phyloP scores from a whole-genome alignment of 257 asterid species.

The Rhazya stricta region DNA sequence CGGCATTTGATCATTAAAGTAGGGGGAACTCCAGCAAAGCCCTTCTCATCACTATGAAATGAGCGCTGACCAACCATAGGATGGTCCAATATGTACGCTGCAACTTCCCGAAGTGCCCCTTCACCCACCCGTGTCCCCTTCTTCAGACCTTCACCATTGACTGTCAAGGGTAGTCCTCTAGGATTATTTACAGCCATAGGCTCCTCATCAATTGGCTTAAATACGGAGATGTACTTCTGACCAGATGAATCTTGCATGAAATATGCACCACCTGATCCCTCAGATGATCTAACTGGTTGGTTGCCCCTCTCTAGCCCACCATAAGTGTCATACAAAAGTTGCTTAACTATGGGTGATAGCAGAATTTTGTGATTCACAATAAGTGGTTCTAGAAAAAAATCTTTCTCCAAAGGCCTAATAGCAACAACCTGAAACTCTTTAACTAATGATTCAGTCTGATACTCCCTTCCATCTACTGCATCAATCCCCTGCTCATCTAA shows the following conservation, averaged over 20 bases:
- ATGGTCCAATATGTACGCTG: constrained; percentile 71
- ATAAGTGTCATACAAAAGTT: constrained; percentile 45
- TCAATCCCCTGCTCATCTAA: constrained; percentile 29
- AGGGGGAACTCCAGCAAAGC: constrained; percentile 77
- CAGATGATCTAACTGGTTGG: constrained; percentile 51
- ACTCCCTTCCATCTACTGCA: constrained; percentile 18
- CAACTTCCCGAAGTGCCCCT: constrained; percentile 77
- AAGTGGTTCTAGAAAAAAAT: constrained; percentile 44
- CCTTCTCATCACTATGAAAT: constrained; percentile 35
- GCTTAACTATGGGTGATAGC: constrained; percentile 37
- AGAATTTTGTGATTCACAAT: constrained; percentile 33
- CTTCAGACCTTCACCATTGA: constrained; percentile 68
- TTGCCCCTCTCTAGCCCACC: constrained; percentile 48
- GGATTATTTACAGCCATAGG: constrained; percentile 80
- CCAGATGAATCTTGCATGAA: constrained; percentile 65
- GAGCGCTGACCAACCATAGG: constrained; percentile 44
- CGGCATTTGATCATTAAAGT: constrained; percentile 57
- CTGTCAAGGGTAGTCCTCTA: constrained; percentile 54
- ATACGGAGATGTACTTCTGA: constrained; percentile 46
- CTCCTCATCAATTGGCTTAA: constrained; percentile 77
- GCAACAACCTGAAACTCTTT: constrained; percentile 26
- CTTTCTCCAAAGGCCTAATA: constrained; percentile 22
- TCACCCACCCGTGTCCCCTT: constrained; percentile 78
- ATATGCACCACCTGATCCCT: constrained; percentile 78
- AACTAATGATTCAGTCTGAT: constrained; percentile 16